A percentile compares a stretch with the other conserved stretches of the same genome.
These are phyloP conservation scores for Viola pubescens DNA, from an alignment of 441 rosid genomes.

Conservation along the genomic window DNA sequence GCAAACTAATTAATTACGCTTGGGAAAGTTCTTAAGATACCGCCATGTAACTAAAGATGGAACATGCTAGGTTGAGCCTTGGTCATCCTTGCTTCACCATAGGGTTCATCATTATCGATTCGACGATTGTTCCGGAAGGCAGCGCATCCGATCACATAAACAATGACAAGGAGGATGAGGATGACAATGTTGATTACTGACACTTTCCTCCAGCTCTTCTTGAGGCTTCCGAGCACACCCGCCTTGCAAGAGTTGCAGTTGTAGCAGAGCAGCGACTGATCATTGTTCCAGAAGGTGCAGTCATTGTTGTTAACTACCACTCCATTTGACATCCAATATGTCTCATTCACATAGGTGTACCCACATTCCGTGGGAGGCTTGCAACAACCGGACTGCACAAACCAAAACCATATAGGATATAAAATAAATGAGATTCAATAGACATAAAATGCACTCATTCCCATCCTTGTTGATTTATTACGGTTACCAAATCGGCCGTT, in stretches of 20 bases:
- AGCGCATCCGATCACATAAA: slow-evolving; percentile 59
- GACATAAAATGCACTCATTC: no score
- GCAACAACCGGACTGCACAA: slow-evolving; percentile 77
- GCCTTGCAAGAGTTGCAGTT: slow-evolving; percentile 81
- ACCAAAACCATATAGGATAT: neutral
- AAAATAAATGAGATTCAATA: no score
- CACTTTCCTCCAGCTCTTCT: slow-evolving; percentile 89
- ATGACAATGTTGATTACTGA: slow-evolving; percentile 73
- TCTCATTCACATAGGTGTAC: slow-evolving; percentile 58
- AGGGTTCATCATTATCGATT: slow-evolving; percentile 72
- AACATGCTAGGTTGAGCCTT: slow-evolving; percentile 63
- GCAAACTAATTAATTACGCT: neutral
- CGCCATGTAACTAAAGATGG: slow-evolving; percentile 14
- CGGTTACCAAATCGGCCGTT: no score
- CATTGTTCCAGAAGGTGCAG: slow-evolving; percentile 63
- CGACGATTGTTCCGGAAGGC: slow-evolving; percentile 73
- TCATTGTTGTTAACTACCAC: slow-evolving; percentile 32
- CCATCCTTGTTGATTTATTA: no score
- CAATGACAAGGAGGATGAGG: slow-evolving; percentile 59
- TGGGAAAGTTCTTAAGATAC: neutral
- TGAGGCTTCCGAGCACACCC: slow-evolving; percentile 80
- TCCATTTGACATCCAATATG: slow-evolving; percentile 42
- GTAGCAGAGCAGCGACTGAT: slow-evolving; percentile 63
- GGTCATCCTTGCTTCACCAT: slow-evolving; percentile 66
- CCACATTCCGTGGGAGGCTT: slow-evolving; percentile 87